Evolutionary conservation across 2,329 filamentous ascomycete genomes (phyloP), one percentile per base, ranked within the genome.

Genomic region (Ascocoryne sarcoides): DNA sequence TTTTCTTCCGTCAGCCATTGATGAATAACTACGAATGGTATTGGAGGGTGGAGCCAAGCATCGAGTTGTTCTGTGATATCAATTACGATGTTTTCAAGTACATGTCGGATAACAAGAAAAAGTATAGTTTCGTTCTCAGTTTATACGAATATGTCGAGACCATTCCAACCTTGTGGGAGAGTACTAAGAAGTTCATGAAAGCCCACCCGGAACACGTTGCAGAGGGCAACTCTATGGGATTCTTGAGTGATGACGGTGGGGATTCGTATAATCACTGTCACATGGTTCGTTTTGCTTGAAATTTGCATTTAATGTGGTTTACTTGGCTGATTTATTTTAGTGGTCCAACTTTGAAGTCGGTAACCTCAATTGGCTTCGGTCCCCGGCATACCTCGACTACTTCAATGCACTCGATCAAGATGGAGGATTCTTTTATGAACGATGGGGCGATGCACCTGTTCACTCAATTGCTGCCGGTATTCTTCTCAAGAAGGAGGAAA

Each of bases 331-430:
- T 9, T 21, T 16, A 8, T 38, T 33, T 19, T 31, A 90, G 84
- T 98, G 92, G 92, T 96, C 90, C 59, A 98, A 98, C 71, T 98
- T 98, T 54, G 92, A 98, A 64, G 82, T 98, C 53, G 92, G 90
- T 50, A 93, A 83, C 65, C 73, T 98, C 29, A 76, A 93, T 57
- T 98, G 92, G 88, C 76, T 98, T 40, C 82, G 92, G 50, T 92
- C 86, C 50, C 71, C 89, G 61, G 75, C 84, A 16, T 98, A 98
- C 66, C 67, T 82, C 32, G 90, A 96, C 65, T 98, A 79, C 68
- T 98, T 98, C 58, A 77, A 89, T 37, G 75, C 79, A 4, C 77
- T 98, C 20, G 92, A 98, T 64, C 69, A 76, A 52, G 88, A 94
- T 39, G 92, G 92, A 49, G 92, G 92, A 48, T 98, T 98, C 75